Evolutionary conservation across 225 moss, liverwort and hornwort genomes (phyloP).

Genomic region (Thuidium tamariscinum): DNA sequence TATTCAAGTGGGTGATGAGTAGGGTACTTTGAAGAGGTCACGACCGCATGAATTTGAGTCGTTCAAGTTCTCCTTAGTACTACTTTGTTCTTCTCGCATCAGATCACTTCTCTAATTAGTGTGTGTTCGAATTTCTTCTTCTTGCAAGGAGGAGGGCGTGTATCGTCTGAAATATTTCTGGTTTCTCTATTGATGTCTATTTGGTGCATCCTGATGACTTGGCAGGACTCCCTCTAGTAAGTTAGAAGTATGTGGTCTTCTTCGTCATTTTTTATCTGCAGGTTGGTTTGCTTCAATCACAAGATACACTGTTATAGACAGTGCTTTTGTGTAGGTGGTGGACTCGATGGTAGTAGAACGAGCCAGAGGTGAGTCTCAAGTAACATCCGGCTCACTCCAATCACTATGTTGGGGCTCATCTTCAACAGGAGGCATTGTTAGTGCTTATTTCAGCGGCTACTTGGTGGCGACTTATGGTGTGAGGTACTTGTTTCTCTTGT

Average conservation of each 20-base stretch:
- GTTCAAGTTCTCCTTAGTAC: not conserved
- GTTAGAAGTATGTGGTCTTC: not conserved
- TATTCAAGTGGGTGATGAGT: not conserved
- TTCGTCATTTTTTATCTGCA: not conserved
- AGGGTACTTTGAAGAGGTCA: not conserved
- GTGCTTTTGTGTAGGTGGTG: conserved; percentile 52
- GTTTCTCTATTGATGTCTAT: not conserved
- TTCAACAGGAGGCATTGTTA: conserved; percentile 74
- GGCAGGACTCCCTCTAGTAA: not conserved
- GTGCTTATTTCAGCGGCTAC: conserved; percentile 92
- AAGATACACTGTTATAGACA: not conserved
- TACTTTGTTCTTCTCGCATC: not conserved
- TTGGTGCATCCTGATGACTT: not conserved
- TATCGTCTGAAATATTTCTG: not conserved
- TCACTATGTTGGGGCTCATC: conserved; percentile 98
- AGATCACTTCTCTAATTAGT: not conserved
- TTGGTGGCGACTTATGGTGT: conserved; percentile 86
- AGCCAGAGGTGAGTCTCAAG: conserved; percentile 92
- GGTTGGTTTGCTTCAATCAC: not conserved
- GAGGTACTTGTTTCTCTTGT: conserved; percentile 1
- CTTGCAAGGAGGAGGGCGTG: not conserved
- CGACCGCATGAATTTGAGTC: not conserved
- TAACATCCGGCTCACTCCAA: conserved; percentile 78
- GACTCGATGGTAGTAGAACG: conserved; percentile 99
- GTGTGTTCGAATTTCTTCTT: not conserved